Conservation (phyloP, 2,329 filamentous ascomycete species). For the Coniosporium tulheliwenetii region DNA sequence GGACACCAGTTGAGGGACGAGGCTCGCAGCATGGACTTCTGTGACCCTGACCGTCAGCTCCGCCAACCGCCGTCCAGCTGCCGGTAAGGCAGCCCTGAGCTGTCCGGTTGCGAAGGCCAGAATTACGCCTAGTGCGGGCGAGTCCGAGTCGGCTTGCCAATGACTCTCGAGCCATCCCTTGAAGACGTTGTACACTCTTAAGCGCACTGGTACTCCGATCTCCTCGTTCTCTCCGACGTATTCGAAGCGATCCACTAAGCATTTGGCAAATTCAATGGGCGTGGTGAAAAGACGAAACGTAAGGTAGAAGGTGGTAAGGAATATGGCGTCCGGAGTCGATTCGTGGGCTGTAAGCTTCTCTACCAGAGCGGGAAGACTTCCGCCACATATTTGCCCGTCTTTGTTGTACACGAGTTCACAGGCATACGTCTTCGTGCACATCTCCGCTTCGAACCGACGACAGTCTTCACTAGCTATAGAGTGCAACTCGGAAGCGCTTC, state of each 20-base stretch:
- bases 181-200: constrained; percentile 91
- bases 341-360: constrained; percentile 89
- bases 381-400: constrained; percentile 86
- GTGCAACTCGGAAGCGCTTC: constrained; percentile 49
- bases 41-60: constrained; percentile 70
- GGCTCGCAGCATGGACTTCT: constrained; percentile 47
- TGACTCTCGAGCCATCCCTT: constrained; percentile 96
- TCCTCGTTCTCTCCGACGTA: constrained; percentile 69
- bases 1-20: constrained; percentile 70
- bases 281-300: constrained; percentile 90
- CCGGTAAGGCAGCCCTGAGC: constrained; percentile 52
- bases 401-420: constrained; percentile 90
- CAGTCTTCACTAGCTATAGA: constrained; percentile 44
- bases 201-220: constrained; percentile 63
- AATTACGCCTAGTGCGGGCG: constrained; percentile 59
- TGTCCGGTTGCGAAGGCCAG: constrained; percentile 63
- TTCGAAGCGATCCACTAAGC: constrained; percentile 81
- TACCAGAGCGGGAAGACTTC: constrained; percentile 78
- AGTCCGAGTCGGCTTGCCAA: constrained; percentile 74
- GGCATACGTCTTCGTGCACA: constrained; percentile 84
- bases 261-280: constrained; percentile 60
- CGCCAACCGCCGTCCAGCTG: constrained; percentile 62
- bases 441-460: constrained; percentile 45
- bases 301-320: constrained; percentile 88
- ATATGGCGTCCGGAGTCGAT: constrained; percentile 78